A percentile compares a stretch with the other conserved stretches of the same genome.
phyloP scores from a whole-genome alignment of 2,329 filamentous ascomycete genomes.

The Ascocoryne sarcoides region DNA sequence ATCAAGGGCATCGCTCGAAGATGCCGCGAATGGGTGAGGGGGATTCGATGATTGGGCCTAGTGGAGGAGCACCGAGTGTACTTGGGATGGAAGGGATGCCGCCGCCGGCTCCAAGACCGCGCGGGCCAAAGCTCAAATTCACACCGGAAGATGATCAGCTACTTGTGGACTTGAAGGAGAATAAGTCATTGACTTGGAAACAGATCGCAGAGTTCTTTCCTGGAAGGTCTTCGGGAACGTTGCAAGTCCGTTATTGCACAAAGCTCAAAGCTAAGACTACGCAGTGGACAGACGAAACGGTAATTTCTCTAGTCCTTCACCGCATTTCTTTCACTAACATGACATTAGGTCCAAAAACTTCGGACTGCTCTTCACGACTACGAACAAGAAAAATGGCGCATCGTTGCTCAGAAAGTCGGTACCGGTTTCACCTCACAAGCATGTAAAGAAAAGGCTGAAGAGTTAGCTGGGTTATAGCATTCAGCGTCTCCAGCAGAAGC shows the following conservation, averaged over 20 bases:
- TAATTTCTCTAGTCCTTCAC: conserved; percentile 38
- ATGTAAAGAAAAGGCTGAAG: conserved; percentile 55
- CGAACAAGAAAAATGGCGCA: conserved; percentile 87
- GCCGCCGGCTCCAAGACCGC: conserved; percentile 66
- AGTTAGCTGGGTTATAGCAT: conserved; percentile 27
- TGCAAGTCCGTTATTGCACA: conserved; percentile 91
- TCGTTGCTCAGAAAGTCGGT: conserved; percentile 83
- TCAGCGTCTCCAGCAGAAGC: conserved; percentile 29
- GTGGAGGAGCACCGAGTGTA: conserved; percentile 62
- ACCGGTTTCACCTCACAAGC: conserved; percentile 80
- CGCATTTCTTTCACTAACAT: conserved; percentile 16
- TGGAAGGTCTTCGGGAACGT: conserved; percentile 76
- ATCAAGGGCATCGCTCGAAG: conserved; percentile 61
- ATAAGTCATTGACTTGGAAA: conserved; percentile 92
- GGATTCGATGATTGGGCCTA: conserved; percentile 35
- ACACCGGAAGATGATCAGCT: conserved; percentile 85
- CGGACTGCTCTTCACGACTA: conserved; percentile 72
- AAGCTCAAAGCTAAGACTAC: conserved; percentile 92
- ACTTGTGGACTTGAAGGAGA: conserved; percentile 84
- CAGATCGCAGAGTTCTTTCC: conserved; percentile 97
- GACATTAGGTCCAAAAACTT: conserved; percentile 62
- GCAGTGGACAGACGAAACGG: conserved; percentile 88
- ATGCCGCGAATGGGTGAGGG: conserved; percentile 52
- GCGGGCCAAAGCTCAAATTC: conserved; percentile 88
- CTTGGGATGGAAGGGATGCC: conserved; percentile 87